phyloP scores from a whole-genome alignment of 2,329 filamentous ascomycete genomes.

The Pseudogymnoascus sp. region DNA sequence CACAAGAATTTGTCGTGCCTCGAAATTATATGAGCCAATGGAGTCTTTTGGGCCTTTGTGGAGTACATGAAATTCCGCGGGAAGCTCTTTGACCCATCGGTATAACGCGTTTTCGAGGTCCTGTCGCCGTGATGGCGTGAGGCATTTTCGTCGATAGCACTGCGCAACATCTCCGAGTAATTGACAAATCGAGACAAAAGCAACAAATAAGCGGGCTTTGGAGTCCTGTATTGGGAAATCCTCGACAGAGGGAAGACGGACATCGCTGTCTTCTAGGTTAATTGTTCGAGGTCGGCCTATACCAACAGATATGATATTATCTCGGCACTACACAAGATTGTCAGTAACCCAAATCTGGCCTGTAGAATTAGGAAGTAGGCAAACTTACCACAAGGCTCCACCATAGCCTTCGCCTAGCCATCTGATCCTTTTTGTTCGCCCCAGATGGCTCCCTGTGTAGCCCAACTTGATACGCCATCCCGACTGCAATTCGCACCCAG shows the following conservation, averaged over 20 bases:
- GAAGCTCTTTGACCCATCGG: constrained; percentile 31
- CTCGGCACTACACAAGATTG: constrained; percentile 24
- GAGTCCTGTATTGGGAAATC: constrained; percentile 3
- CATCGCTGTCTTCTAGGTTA: constrained; percentile 8
- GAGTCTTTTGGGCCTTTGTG: constrained; percentile 3
- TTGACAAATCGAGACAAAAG: constrained; percentile 7
- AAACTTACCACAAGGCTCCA: constrained; percentile 34
- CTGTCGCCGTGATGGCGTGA: background rate
- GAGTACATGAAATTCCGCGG: constrained; percentile 19
- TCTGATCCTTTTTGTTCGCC: constrained; percentile 25
- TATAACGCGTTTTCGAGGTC: constrained; percentile 17
- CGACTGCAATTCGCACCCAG: constrained; percentile 35
- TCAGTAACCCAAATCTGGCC: background rate
- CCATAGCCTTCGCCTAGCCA: constrained; percentile 33
- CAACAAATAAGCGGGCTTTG: constrained; percentile 6
- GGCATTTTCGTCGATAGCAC: constrained; percentile 6
- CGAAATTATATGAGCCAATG: constrained; percentile 19
- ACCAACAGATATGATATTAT: constrained; percentile 34
- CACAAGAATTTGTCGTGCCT: constrained; percentile 5
- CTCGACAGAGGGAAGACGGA: constrained; percentile 5
- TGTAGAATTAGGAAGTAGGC: background rate
- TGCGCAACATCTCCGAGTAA: constrained; percentile 8
- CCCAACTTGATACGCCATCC: constrained; percentile 36
- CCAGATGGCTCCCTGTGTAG: constrained; percentile 34
- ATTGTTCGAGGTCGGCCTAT: constrained; percentile 8